phyloP scores from a whole-genome alignment of 169 alveolate species.

The Miamiensis avidus region DNA sequence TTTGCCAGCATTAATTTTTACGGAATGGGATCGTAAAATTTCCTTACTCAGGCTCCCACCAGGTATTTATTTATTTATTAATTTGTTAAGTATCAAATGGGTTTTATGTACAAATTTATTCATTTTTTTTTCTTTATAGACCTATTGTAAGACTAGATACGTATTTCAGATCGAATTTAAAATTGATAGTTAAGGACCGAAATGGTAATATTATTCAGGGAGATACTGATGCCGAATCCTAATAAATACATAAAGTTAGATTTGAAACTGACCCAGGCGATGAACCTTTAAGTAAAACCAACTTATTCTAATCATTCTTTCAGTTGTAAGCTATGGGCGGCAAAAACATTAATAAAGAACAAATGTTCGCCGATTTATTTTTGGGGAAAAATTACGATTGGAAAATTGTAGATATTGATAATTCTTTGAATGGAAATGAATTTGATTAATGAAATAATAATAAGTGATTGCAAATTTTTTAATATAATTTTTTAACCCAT shows the following conservation, averaged over 20 bases:
- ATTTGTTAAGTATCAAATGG: too few relatives aligned
- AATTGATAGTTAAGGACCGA: not conserved
- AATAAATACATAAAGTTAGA: not conserved
- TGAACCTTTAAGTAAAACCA: not conserved
- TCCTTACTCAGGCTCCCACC: not conserved
- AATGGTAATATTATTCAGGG: not conserved
- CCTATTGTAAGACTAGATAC: not conserved
- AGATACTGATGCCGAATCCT: not conserved
- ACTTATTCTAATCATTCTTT: not conserved
- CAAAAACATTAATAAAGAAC: not conserved
- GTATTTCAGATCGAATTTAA: not conserved
- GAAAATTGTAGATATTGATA: not conserved
- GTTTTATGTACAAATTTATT: too few relatives aligned
- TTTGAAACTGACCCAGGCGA: not conserved
- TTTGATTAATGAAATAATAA: constrained; percentile 30
- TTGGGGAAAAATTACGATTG: not conserved
- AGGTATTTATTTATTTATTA: too few relatives aligned
- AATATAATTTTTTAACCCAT: too few relatives aligned
- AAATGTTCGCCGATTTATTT: not conserved
- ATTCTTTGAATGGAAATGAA: constrained; percentile 38
- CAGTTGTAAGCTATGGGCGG: not conserved
- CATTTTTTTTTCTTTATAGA: not conserved
- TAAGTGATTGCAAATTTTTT: too few relatives aligned
- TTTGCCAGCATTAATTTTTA: not conserved
- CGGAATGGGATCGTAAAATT: not conserved